Base-by-base conservation (phyloP, 177 flowering plant species). In the Vitis hybrid region DNA sequence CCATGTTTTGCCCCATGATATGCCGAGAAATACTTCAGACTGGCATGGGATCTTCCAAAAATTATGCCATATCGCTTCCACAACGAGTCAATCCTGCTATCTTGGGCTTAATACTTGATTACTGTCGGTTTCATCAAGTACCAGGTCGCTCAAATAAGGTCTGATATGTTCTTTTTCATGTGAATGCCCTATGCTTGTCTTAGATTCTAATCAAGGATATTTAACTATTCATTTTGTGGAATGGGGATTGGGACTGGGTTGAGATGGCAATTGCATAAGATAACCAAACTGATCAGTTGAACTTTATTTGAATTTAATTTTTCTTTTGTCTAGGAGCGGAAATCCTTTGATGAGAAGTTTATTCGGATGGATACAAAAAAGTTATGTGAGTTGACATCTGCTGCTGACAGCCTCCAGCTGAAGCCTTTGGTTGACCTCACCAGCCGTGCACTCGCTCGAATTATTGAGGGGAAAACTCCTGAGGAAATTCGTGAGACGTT, bases 101-200 rank as follows among this genome's bases (percentile, higher is more conserved):
- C n/a, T 80, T 94, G 76, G 85, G 97, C 68, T 73, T 91, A 71
- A 89, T 94, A 63, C 89, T 94, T 75, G 98, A 94, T 71, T 94
- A 94, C 71, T 94, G 97, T 70, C 85, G 95, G 72, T 94, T 94
- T 76, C 98, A 94, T 83, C 96, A 88, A 87, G 82, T 84, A 71
- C 92, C 88, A 9, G 98, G 97, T 22, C 97, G 84, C 70, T 92
- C 97, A n/a, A 94, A 92, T 79, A 94, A 94, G 97, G 96, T 93
- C 53, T 72, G 79, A 55, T 15, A 44, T 50, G 19, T 52, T 67
- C 68, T 13, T 31, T 11, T 0, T 20, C 13, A 15, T 58, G 17
- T 55, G 4, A 3, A 31, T 33, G 11, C 56, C 12, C 19, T 70
- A 15, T 62, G 28, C 58, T 11, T 62, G 19, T 20, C 50, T 20